A percentile compares a stretch with the other conserved stretches of the same genome.
These are phyloP conservation scores for Ambrosiella xylebori DNA, from an alignment of 2,329 filamentous ascomycete genomes.

Conservation along the genomic window DNA sequence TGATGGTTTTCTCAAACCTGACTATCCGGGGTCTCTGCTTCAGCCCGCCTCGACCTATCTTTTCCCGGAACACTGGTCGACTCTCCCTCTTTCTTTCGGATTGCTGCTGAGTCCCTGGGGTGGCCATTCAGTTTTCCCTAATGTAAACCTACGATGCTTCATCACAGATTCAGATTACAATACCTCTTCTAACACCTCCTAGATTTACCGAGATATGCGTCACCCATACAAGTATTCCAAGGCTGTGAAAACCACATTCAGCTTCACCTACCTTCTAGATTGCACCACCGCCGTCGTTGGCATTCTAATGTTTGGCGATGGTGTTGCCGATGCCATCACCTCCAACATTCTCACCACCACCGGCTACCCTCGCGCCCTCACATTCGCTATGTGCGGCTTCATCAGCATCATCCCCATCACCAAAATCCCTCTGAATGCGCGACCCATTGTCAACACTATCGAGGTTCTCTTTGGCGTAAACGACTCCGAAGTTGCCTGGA, in stretches of 20 bases:
- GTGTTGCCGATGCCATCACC: conserved; percentile 76
- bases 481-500: conserved; percentile 27
- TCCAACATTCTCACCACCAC: conserved; percentile 64
- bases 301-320: conserved; percentile 85
- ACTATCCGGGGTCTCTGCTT: conserved; percentile 64
- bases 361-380: conserved; percentile 57
- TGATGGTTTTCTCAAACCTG: conserved; percentile 71
- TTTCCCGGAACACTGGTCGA: conserved; percentile 72
- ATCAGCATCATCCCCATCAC: conserved; percentile 88
- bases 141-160: conserved; percentile 21
- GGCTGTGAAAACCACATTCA: conserved; percentile 64
- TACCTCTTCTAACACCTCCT: background rate
- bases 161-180: background rate
- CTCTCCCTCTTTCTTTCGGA: conserved; percentile 74
- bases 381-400: conserved; percentile 66
- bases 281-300: conserved; percentile 66
- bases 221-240: conserved; percentile 65
- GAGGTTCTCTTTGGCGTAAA: conserved; percentile 64
- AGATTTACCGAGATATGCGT: conserved; percentile 43
- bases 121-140: conserved; percentile 59
- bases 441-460: conserved; percentile 70
- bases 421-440: conserved; percentile 80
- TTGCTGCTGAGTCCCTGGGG: conserved; percentile 66
- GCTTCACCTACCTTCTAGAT: conserved; percentile 76
- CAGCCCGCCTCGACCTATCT: conserved; percentile 65